phyloP scores from a whole-genome alignment of 176 grass and related monocot species.

The Oryza glaberrima region DNA sequence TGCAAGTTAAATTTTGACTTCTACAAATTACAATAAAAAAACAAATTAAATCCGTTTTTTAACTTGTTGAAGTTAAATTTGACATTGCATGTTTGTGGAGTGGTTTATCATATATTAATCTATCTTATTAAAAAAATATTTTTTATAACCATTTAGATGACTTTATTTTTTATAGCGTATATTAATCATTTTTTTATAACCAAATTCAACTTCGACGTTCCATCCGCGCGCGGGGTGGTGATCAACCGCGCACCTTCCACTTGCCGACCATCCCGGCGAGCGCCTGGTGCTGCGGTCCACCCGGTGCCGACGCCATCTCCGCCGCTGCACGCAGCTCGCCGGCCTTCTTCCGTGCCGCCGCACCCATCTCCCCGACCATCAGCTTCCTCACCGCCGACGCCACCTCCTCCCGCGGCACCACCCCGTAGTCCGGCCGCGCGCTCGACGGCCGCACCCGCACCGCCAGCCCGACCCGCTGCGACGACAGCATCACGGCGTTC shows the following conservation, averaged over 20 bases:
- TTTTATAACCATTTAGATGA: too few relatives aligned
- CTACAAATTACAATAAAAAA: too few relatives aligned
- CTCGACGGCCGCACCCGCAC: neutral
- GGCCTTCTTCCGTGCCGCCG: constrained; percentile 24
- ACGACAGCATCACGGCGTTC: constrained; percentile 51
- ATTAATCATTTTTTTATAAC: too few relatives aligned
- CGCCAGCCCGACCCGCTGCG: constrained; percentile 32
- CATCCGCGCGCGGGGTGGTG: too few relatives aligned
- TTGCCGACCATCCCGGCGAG: neutral
- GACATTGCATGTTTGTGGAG: too few relatives aligned
- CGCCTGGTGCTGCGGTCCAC: neutral
- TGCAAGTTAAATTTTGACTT: too few relatives aligned
- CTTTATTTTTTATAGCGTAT: too few relatives aligned
- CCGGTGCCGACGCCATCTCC: neutral
- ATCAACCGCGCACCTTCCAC: neutral
- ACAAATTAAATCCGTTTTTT: too few relatives aligned
- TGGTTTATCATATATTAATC: too few relatives aligned
- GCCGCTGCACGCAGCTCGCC: neutral
- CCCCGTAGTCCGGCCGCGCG: neutral
- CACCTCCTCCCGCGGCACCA: constrained; percentile 46
- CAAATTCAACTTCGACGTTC: too few relatives aligned
- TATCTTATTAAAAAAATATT: too few relatives aligned
- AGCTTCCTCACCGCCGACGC: constrained; percentile 44
- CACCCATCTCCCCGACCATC: constrained; percentile 50
- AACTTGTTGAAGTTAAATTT: too few relatives aligned